phyloP scores from a whole-genome alignment of 2,329 filamentous ascomycete species.

The Pezicula carpinea region DNA sequence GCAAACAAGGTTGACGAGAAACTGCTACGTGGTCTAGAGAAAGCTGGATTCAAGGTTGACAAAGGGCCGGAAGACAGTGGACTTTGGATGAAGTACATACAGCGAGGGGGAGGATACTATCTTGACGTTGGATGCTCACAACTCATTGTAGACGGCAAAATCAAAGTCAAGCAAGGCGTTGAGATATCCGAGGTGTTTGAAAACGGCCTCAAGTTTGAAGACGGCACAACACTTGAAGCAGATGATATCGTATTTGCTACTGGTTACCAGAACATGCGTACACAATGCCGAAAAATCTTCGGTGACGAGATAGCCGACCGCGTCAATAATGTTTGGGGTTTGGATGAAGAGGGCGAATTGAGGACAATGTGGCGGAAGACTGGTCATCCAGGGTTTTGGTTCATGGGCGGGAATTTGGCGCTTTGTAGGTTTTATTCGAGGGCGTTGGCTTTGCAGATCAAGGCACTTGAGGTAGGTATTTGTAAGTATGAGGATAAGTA shows the following conservation, averaged over 20 bases:
- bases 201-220: constrained; percentile 33
- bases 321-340: constrained; percentile 43
- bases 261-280: constrained; percentile 50
- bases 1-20: constrained; percentile 32
- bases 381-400: constrained; percentile 45
- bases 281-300: constrained; percentile 42
- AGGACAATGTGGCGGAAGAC: constrained; percentile 40
- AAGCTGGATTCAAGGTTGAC: constrained; percentile 55
- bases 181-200: constrained; percentile 40
- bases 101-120: constrained; percentile 54
- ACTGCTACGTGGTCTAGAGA: constrained; percentile 43
- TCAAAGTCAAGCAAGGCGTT: constrained; percentile 44
- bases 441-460: constrained; percentile 44
- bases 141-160: constrained; percentile 48
- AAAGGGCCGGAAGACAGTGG: constrained; percentile 49
- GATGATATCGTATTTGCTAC: constrained; percentile 48
- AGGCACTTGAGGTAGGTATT: constrained; percentile 37
- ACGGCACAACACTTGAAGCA: constrained; percentile 42
- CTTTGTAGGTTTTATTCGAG: constrained; percentile 42
- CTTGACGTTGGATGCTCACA: constrained; percentile 49
- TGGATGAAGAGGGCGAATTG: constrained; percentile 44
- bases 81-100: constrained; percentile 53
- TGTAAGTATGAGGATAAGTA: constrained; percentile 16
- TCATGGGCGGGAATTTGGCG: constrained; percentile 45
- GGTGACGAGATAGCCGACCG: constrained; percentile 45